Conservation (phyloP, 108 stramenopile genomes). For the Skeletonema menzelii region DNA sequence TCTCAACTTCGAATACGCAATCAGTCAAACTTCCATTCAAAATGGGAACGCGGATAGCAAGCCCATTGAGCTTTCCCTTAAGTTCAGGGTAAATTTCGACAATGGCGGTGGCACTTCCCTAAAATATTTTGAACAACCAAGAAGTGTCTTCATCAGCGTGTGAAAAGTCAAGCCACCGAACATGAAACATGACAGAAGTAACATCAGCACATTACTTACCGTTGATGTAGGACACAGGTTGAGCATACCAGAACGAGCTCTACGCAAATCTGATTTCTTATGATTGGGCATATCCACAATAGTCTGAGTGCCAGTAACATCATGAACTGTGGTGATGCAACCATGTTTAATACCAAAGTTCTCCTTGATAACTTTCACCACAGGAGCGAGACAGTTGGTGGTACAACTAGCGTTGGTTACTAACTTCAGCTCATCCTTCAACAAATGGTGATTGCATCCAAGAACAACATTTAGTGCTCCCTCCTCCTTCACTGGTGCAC, state of each 20-base stretch:
- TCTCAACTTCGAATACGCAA: constrained; percentile 85
- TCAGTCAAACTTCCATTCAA: constrained; percentile 90
- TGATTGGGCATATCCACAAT: constrained; percentile 93
- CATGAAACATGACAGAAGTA: not conserved
- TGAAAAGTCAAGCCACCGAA: not conserved
- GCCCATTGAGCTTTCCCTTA: constrained; percentile 93
- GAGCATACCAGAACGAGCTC: constrained; percentile 90
- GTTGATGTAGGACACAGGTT: constrained; percentile 94
- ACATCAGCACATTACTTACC: constrained; percentile 17
- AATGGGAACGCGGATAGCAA: constrained; percentile 92
- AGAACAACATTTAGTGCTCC: constrained; percentile 92
- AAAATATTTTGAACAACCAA: not conserved
- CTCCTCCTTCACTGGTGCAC: constrained; percentile 93
- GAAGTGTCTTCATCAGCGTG: not conserved
- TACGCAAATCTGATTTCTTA: constrained; percentile 88
- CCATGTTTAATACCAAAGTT: constrained; percentile 92
- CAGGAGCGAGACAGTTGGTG: constrained; percentile 95
- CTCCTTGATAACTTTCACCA: constrained; percentile 91
- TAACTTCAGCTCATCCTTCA: constrained; percentile 69
- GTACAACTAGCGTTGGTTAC: constrained; percentile 96
- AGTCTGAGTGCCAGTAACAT: constrained; percentile 91
- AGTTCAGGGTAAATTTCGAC: constrained; percentile 94
- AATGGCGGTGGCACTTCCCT: constrained; percentile 89
- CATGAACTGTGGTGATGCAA: constrained; percentile 94
- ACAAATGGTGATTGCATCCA: constrained; percentile 88